Evolutionary conservation across 2,329 filamentous ascomycete species (phyloP).

Genomic region (Aspergillus luchuensis): DNA sequence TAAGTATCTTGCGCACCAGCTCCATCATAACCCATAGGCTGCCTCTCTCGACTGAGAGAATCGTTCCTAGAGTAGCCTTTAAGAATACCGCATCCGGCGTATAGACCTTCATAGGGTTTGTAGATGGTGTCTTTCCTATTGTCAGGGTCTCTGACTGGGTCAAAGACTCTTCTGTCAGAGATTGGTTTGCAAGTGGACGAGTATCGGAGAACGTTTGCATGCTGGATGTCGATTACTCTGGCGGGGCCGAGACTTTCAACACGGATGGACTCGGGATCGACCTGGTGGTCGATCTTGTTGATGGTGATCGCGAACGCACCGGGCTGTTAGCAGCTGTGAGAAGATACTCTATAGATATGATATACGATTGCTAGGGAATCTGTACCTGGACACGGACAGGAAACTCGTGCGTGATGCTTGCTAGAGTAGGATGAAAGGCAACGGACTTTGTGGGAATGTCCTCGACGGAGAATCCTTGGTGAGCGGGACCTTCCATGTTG

Average conservation of each 20-base stretch:
- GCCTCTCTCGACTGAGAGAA: no score
- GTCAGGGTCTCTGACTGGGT: no score
- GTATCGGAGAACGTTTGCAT: conserved; percentile 60
- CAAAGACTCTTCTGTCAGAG: conserved; percentile 8
- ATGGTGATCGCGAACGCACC: conserved; percentile 61
- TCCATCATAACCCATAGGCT: no score
- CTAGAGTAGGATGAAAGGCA: conserved; percentile 63
- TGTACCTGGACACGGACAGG: conserved; percentile 53
- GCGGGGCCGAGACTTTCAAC: conserved; percentile 61
- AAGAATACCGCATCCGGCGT: no score
- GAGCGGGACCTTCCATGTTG: conserved; percentile 22
- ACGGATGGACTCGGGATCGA: conserved; percentile 60
- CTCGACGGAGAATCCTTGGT: conserved; percentile 50
- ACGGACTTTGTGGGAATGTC: conserved; percentile 63
- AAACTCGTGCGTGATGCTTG: conserved; percentile 63
- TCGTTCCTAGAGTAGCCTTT: no score
- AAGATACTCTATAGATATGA: no score
- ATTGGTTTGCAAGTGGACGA: conserved; percentile 42
- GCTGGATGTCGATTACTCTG: conserved; percentile 63
- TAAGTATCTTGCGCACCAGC: no score
- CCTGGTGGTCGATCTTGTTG: conserved; percentile 55
- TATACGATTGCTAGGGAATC: no score
- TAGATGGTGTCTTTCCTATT: no score
- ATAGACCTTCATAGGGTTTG: no score
- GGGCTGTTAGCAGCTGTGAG: conserved; percentile 35